Percentiles rank a stretch among this genome's conserved stretches.
These are phyloP conservation scores for Podosphaera fusca DNA, from an alignment of 2,329 filamentous ascomycete genomes.

Conservation along the genomic window DNA sequence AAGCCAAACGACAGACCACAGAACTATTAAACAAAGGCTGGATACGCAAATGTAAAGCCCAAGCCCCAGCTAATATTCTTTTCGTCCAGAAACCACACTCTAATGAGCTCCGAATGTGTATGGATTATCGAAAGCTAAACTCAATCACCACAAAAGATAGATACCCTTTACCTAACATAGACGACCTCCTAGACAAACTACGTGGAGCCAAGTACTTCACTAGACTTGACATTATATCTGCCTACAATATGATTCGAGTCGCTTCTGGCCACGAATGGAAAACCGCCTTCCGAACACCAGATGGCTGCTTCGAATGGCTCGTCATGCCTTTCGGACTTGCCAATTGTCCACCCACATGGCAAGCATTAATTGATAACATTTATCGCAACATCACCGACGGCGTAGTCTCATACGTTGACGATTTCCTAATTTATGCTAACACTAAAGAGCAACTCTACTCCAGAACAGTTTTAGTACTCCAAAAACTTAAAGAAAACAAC, in stretches of 20 bases:
- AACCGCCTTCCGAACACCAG: not conserved
- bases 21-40: no score
- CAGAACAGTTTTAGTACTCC: not conserved
- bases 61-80: no score
- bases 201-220: no score
- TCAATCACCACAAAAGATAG: not conserved
- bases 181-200: slow-evolving; percentile 1
- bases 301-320: not conserved
- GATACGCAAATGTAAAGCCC: no score
- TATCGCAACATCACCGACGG: not conserved
- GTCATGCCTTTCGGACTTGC: slow-evolving; percentile 2
- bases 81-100: no score
- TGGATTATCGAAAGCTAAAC: not conserved
- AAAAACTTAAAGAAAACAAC: not conserved
- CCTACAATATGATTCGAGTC: slow-evolving; percentile 1
- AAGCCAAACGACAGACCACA: no score
- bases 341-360: slow-evolving; percentile 1
- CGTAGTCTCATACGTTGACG: not conserved
- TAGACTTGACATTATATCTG: not conserved
- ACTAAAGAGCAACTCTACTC: not conserved
- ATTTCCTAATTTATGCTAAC: not conserved
- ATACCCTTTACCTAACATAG: slow-evolving; percentile 1
- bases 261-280: not conserved
- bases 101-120: no score
- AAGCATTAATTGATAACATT: not conserved